Percentiles rank a stretch among this genome's conserved stretches.
phyloP scores from a whole-genome alignment of 352 stramenopile species.

The Phytopythium boreale region DNA sequence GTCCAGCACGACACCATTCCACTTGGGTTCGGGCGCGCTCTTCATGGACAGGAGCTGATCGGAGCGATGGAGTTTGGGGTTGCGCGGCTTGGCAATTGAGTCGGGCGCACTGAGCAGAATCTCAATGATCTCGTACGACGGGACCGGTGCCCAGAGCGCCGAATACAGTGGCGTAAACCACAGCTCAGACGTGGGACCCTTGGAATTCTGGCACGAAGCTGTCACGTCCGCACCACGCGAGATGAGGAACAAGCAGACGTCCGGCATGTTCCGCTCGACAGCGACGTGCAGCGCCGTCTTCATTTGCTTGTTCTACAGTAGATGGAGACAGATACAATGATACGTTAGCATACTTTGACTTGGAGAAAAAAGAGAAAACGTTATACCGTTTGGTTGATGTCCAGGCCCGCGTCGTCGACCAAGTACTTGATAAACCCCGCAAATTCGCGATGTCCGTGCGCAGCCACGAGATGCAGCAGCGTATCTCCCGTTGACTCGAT shows the following conservation, averaged over 20 bases:
- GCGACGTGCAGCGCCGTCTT: constrained; percentile 47
- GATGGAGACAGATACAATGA: not conserved
- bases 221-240: constrained; percentile 36
- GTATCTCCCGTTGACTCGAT: constrained; percentile 49
- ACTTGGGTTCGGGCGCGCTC: constrained; percentile 26
- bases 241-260: constrained; percentile 40
- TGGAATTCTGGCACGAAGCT: constrained; percentile 36
- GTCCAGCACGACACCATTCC: constrained; percentile 40
- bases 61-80: constrained; percentile 29
- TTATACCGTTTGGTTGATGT: constrained; percentile 41
- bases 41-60: constrained; percentile 20
- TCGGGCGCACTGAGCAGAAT: constrained; percentile 39
- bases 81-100: constrained; percentile 39
- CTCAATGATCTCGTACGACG: constrained; percentile 45
- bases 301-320: constrained; percentile 39
- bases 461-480: constrained; percentile 41
- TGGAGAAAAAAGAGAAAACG: not conserved
- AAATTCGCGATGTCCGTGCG: constrained; percentile 29
- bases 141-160: constrained; percentile 29
- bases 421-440: constrained; percentile 35
- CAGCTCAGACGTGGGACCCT: constrained; percentile 23
- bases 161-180: constrained; percentile 49
- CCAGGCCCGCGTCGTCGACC: constrained; percentile 25
- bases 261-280: constrained; percentile 32
- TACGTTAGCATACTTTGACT: not conserved